Conservation (phyloP, 129 eudicot species). For the Lonicera japonica region DNA sequence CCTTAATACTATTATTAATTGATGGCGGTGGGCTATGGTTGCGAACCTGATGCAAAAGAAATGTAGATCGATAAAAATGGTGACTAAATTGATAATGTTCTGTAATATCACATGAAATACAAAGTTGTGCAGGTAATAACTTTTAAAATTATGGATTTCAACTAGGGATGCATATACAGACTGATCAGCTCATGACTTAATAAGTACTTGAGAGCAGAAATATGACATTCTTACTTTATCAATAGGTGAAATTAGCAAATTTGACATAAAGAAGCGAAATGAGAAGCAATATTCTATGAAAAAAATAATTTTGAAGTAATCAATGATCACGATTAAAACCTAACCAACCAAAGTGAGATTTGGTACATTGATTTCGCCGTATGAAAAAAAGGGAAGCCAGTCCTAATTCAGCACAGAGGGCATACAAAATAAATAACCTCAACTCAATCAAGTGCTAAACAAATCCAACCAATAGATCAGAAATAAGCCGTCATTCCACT, state of each 20-base stretch:
- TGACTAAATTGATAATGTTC: neutral
- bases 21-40: constrained; percentile 71
- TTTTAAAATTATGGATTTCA: neutral
- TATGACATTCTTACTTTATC: no score
- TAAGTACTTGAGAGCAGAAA: no score
- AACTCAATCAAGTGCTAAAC: neutral
- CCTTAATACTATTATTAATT: constrained; percentile 85
- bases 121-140: no score
- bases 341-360: no score
- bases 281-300: no score
- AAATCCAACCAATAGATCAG: neutral
- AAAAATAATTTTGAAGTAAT: no score
- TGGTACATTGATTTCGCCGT: no score
- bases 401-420: neutral
- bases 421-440: neutral
- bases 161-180: no score
- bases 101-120: neutral
- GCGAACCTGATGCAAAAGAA: constrained; percentile 47
- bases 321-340: no score
- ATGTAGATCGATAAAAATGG: neutral
- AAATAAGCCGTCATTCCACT: neutral
- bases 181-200: no score
- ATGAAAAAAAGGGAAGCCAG: neutral
- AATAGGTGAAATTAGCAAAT: no score
- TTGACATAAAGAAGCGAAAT: no score